Percentiles rank a stretch among this genome's conserved stretches.
These are phyloP conservation scores for Populus nigra DNA, from an alignment of 345 rosid genomes.

Conservation along the genomic window DNA sequence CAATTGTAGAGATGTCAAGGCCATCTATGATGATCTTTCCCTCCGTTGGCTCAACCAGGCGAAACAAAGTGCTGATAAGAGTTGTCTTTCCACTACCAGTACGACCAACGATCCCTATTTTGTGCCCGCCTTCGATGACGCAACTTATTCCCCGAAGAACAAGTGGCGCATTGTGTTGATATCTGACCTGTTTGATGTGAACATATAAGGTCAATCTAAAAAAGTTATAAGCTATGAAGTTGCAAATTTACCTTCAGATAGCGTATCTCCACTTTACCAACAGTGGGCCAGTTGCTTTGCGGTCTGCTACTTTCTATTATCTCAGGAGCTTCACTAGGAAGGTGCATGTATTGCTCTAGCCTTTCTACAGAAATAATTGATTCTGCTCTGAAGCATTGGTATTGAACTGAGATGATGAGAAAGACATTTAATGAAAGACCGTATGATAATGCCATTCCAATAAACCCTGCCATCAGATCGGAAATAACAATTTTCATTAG, in stretches of 20 bases:
- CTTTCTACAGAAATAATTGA: constrained; percentile 25
- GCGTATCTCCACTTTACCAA: constrained; percentile 21
- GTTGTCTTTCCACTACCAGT: constrained; percentile 30
- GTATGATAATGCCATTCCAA: constrained; percentile 18
- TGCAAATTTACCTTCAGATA: constrained; percentile 16
- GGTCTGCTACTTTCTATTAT: constrained; percentile 18
- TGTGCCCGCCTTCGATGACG: constrained; percentile 23
- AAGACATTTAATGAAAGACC: constrained; percentile 9
- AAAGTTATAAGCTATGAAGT: too few species aligned
- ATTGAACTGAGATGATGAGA: constrained; percentile 9
- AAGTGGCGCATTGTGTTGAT: constrained; percentile 17
- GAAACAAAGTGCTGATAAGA: constrained; percentile 18
- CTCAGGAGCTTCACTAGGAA: constrained; percentile 28
- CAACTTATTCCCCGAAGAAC: constrained; percentile 23
- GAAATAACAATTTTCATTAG: neutral
- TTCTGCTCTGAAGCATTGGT: constrained; percentile 15
- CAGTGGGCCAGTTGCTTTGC: constrained; percentile 16
- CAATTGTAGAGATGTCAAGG: constrained; percentile 22
- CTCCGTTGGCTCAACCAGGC: constrained; percentile 26
- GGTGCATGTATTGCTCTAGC: constrained; percentile 22
- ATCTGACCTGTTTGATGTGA: constrained; percentile 14
- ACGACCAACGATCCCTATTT: constrained; percentile 24
- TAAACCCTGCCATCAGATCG: constrained; percentile 11
- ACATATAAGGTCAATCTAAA: too few species aligned
- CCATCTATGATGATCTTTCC: constrained; percentile 21